Percentiles rank a stretch among this genome's conserved stretches.
Evolutionary conservation across 164 flowering plant genomes (phyloP).

Genomic region (Nelumbo lutea): DNA sequence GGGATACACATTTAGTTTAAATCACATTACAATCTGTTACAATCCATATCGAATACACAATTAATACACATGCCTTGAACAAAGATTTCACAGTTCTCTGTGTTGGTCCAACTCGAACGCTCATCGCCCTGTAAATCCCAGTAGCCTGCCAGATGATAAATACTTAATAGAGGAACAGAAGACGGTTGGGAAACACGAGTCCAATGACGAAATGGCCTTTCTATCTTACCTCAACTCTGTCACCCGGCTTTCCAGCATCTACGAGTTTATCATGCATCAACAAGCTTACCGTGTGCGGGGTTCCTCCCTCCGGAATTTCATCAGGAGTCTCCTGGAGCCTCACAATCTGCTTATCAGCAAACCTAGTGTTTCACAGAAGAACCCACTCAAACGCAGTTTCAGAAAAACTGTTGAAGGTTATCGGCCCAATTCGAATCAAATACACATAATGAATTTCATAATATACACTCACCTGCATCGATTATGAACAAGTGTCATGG

Average conservation of each 20-base stretch:
- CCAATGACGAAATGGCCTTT: background rate
- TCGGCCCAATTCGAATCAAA: background rate
- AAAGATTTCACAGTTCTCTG: conserved; percentile 94
- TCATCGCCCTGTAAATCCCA: conserved; percentile 99
- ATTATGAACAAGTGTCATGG: conserved; percentile 89
- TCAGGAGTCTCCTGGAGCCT: conserved; percentile 98
- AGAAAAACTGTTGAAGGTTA: background rate
- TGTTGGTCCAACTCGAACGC: conserved; percentile 81
- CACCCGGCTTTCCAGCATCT: conserved; percentile 96
- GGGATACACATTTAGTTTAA: background rate
- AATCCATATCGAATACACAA: background rate
- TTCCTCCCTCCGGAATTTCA: conserved; percentile 98
- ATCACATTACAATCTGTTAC: background rate
- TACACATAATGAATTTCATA: background rate
- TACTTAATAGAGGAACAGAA: background rate
- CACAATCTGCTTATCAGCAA: conserved; percentile 94
- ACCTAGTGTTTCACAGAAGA: conserved; percentile 35
- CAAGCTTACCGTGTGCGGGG: conserved; percentile 97
- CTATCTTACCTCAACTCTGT: conserved; percentile 77
- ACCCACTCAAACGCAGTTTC: background rate
- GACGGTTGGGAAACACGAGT: background rate
- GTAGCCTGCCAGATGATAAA: conserved; percentile 53
- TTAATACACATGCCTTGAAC: conserved; percentile 54
- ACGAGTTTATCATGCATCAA: conserved; percentile 95
- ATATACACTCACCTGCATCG: conserved; percentile 72